Evolutionary conservation across 2,329 filamentous ascomycete genomes (phyloP), one percentile per base, ranked within the genome.

Genomic region (Fusarium irregulare): DNA sequence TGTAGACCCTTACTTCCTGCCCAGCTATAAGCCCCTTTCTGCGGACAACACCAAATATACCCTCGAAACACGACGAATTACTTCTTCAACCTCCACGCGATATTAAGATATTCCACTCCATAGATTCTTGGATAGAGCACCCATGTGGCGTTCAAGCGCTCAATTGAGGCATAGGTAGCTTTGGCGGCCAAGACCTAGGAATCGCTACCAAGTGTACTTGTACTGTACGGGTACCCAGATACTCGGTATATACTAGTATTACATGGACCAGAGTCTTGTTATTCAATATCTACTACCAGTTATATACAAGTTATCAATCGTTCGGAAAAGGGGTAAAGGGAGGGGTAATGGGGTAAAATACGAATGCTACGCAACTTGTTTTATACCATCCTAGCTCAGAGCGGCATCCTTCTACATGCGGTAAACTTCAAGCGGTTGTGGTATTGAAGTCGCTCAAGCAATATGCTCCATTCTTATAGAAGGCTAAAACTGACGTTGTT

Each of bases 31-130:
- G 18, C 34, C 34, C 34, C 34, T 37, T 37, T 37, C 10, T 37
- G 34, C 16, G 16, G 34, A 37, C 34, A n/a, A n/a, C 10, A 37
- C 18, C 18, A 12, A 12, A 37, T 4, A n/a, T 11, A 28, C 18
- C 13, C n/a, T 21, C 18, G 13, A 16, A 14, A 20, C 4, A 7
- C 49, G 4, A 11, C 14, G 9, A 7, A 21, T 7, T 20, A 10
- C 12, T 21, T 27, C 9, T 7, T 9, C 6, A 9, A 6, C 6
- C 3, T 21, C 8, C 3, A 10, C 14, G 2, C 2, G 9, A 10
- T 3, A 1, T 6, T 4, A 3, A 9, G 23, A 11, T 7, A 13
- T 11, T 12, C 7, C 3, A 13, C 14, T 21, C 6, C 23, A 7
- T 21, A 13, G 0, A 4, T 13, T 18, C 23, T 18, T 21, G 13